Evolutionary conservation across 2,329 filamentous ascomycete species (phyloP), one percentile per base, ranked within the genome.

Genomic region (Xylariomycetidae sp.): DNA sequence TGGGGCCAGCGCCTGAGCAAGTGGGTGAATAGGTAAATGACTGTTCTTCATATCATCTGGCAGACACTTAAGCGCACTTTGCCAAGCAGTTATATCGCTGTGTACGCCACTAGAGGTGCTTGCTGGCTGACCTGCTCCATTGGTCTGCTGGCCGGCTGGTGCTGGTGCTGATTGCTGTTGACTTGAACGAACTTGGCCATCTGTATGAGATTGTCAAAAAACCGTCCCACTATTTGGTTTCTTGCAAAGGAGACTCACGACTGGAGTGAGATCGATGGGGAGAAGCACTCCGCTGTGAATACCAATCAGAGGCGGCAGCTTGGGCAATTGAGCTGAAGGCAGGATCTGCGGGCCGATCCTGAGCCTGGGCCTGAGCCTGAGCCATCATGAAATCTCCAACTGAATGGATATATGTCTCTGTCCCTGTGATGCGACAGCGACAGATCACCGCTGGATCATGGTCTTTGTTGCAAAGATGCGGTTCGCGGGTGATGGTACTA

Each of bases 61-160:
- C 13, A 56, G 31, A 19, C 25, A 37, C 33, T 41, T 38, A 18
- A 50, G 22, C 10, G 47, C 34, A 23, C 40, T 40, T 27, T 51
- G 27, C 50, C 51, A 54, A 23, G 50, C 48, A 11, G 45, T 48
- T 13, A 47, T 42, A 22, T 45, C 41, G 33, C 42, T 48, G 5
- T 25, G 36, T 23, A 45, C 40, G 27, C 19, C 15, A 19, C 42
- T 36, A 12, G 30, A 29, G 14, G 16, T 19, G 9, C 22, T 20
- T 22, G 7, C 29, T 19, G 12, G 15, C 10, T 2, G n/a, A 23
- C 8, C 8, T 23, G 8, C n/a, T n/a, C 11, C 33, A 28, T 36
- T 27, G 8, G 16, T 11, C 14, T 28, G 15, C 12, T 25, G 30
- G n/a, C 16, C 12, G 9, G 10, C 5, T 30, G 17, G 25, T 17